Evolutionary conservation across 1,284 basidiomycete genomes (phyloP).

Genomic region (Ceratobasidium sp.): DNA sequence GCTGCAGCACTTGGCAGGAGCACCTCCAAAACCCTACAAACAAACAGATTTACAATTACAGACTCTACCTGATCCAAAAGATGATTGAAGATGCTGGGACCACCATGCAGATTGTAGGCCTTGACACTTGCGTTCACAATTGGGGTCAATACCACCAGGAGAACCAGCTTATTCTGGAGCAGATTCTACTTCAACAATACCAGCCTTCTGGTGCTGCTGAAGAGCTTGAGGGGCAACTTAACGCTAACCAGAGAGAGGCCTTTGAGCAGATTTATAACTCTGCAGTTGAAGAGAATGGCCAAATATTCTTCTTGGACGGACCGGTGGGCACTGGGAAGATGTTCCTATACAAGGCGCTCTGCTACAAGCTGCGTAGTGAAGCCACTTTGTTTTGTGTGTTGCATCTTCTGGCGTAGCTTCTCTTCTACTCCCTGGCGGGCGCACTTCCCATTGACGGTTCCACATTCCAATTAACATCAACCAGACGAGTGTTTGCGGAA

Average conservation of each 20-base stretch:
- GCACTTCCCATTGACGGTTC: conserved; percentile 59
- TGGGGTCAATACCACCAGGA: background rate
- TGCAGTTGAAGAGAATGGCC: conserved; percentile 48
- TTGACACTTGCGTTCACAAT: conserved; percentile 52
- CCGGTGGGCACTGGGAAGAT: too few species aligned
- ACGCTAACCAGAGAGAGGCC: conserved; percentile 55
- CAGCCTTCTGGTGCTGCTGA: conserved; percentile 45
- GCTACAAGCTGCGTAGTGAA: conserved; percentile 50
- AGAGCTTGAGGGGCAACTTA: conserved; percentile 49
- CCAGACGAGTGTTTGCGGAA: conserved; percentile 48
- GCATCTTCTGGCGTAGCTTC: conserved; percentile 63
- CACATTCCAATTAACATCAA: conserved; percentile 58
- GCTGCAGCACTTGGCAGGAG: conserved; percentile 48
- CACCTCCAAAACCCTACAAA: conserved; percentile 47
- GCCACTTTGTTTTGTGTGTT: conserved; percentile 57
- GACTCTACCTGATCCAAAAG: conserved; percentile 54
- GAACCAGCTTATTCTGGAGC: conserved; percentile 57
- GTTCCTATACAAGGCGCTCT: too few species aligned
- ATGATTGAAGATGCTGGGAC: conserved; percentile 49
- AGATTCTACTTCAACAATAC: conserved; percentile 53
- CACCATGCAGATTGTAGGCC: conserved; percentile 49
- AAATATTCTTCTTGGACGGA: too few species aligned
- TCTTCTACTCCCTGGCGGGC: too few species aligned
- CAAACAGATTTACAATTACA: conserved; percentile 57
- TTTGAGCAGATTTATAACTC: conserved; percentile 54